A percentile compares a stretch with the other conserved stretches of the same genome.
Conservation (phyloP, 2,329 filamentous ascomycete species). For the Periconia macrospinosa region DNA sequence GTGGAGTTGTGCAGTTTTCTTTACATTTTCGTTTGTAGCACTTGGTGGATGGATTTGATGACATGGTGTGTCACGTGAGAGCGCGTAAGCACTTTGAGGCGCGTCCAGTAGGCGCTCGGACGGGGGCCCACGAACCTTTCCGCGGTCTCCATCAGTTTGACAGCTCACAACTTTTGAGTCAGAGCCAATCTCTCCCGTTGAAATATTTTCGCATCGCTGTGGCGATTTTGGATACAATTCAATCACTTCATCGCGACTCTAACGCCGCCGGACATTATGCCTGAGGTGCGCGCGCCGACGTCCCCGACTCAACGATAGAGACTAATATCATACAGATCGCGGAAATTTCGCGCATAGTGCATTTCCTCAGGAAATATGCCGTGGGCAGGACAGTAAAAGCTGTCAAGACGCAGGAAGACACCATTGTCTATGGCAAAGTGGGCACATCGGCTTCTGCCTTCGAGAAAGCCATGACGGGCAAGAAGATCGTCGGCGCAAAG, state of each 20-base stretch:
- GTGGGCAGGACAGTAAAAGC: constrained; percentile 77
- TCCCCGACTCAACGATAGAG: neutral
- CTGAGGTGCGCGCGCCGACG: constrained; percentile 33
- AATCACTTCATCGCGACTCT: neutral
- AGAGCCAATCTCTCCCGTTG: too few species aligned
- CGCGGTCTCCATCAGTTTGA: too few species aligned
- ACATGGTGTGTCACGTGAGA: constrained; percentile 21
- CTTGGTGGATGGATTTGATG: too few species aligned
- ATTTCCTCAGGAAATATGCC: constrained; percentile 81
- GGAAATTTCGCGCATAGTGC: constrained; percentile 78
- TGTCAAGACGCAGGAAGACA: constrained; percentile 75
- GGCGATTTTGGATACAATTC: neutral
- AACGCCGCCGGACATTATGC: constrained; percentile 25
- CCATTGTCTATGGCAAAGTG: constrained; percentile 85
- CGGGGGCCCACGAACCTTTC: constrained; percentile 8
- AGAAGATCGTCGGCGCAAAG: constrained; percentile 70
- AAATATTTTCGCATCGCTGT: constrained; percentile 4
- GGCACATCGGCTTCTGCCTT: constrained; percentile 79
- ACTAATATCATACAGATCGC: constrained; percentile 45
- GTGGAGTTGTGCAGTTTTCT: too few species aligned
- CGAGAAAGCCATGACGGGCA: constrained; percentile 71
- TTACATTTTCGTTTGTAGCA: too few species aligned
- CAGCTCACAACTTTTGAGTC: too few species aligned
- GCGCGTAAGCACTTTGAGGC: constrained; percentile 28
- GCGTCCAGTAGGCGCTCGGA: constrained; percentile 8